Base-by-base conservation (phyloP, 2,329 filamentous ascomycete genomes). In the Colletotrichum chlorophyti region DNA sequence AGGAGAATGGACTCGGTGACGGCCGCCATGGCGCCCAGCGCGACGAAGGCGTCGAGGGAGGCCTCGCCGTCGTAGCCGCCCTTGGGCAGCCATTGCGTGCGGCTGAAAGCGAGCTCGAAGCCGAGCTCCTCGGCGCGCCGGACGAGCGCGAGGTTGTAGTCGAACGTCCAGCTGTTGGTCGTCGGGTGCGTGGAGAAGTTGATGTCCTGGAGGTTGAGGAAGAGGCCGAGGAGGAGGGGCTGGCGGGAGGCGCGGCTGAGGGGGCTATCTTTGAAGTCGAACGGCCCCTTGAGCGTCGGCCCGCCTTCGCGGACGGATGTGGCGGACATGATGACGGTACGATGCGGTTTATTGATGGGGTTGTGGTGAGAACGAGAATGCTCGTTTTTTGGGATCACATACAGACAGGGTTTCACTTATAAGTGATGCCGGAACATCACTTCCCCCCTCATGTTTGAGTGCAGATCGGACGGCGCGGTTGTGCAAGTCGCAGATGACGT, bases 281-380 rank as follows among this genome's bases (percentile, higher is more conserved):
- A 37, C 1, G 50, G 50, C 21, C 50, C 50, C 17, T 53, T 53
- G 23, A 53, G 40, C 31, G 15, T 11, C 14, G 31, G 50, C 4
- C 50, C 31, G 23, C 41, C 50, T 6, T 53, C 50, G 23, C 50
- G 50, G n/a, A 53, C 50, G 17, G 50, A 46, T n/a, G 12, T 53
- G n/a, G 40, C 23, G 15, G 50, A 38, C 50, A 53, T 53, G 31
- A 6, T 46, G n/a, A n/a, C n/a, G n/a, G n/a, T n/a, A n/a, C n/a
- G n/a, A n/a, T n/a, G n/a, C n/a, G n/a, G n/a, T n/a, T n/a, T n/a
- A n/a, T n/a, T n/a, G n/a, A n/a, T n/a, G n/a, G n/a, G n/a, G n/a
- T n/a, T n/a, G n/a, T n/a, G n/a, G n/a, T n/a, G n/a, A n/a, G n/a
- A n/a, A n/a, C n/a, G n/a, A n/a, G n/a, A n/a, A n/a, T n/a, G n/a